Base-by-base conservation (phyloP, 2,329 filamentous ascomycete species). In the Pyrenochaeta sp. region DNA sequence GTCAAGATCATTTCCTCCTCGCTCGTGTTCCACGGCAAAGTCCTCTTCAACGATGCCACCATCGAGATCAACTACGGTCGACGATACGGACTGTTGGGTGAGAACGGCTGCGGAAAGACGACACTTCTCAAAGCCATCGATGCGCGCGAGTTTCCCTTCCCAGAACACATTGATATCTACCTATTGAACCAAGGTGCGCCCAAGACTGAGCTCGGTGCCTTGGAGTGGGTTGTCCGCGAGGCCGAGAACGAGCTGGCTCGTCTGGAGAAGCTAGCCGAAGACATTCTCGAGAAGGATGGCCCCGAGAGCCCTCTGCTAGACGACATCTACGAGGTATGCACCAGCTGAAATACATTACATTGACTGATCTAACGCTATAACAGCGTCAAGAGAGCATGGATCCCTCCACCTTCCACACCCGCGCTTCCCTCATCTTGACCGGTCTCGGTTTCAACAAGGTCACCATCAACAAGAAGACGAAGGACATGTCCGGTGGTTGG, bases 401-500 rank as follows among this genome's bases (percentile, higher is more conserved):
- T 74, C 95, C 95, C 47, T 96, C 93, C 37, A 99, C 96, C 51
- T 99, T 99, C 82, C 85, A 92, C 76, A 97, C 94, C 61, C 92
- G 95, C 77, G 95, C 95, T 61, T 97, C 94, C 54, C 89, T 97
- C 67, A 99, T 99, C 78, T 82, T 99, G 71, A 99, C 95, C 54
- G 95, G 95, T 93, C 91, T 99, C 58, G 95, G 95, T 68, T 99
- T 99, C 88, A 97, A 99, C 89, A 98, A 98, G 86, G 83, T 82
- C 71, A 99, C 96, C 55, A 98, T 99, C 77, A 85, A 96, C 81
- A 99, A 99, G 88, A 97, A 96, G 89, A 99, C 96, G 73, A 99
- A 98, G 88, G 96, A 99, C 80, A 99, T 99, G 96, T 99, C 95
- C 67, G 95, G 95, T 92, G 95, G 95, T 72, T 99, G 95, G 95